Evolutionary conservation across 2,329 filamentous ascomycete species (phyloP).

Genomic region (Podosphaera fusca): DNA sequence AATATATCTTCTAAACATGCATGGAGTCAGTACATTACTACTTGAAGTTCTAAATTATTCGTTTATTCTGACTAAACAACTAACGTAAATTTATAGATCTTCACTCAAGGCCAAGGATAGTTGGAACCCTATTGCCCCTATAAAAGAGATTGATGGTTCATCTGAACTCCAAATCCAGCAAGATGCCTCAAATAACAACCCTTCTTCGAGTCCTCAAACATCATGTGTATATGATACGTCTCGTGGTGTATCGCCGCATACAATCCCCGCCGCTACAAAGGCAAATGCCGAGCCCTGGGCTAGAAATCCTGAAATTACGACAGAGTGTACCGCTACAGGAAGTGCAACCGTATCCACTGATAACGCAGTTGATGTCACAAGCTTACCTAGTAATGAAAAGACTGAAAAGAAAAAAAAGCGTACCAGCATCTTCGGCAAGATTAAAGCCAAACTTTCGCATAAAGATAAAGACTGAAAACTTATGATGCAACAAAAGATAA

Average conservation of each 20-base stretch:
- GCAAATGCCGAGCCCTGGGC: slow-evolving; percentile 7
- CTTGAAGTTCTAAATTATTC: slow-evolving; percentile 24
- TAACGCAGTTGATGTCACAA: slow-evolving; percentile 3
- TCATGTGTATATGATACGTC: slow-evolving; percentile 1
- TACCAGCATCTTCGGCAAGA: slow-evolving; percentile 18
- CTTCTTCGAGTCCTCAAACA: too few species aligned
- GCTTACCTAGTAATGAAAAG: slow-evolving; percentile 11
- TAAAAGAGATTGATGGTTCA: slow-evolving; percentile 3
- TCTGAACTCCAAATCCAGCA: too few species aligned
- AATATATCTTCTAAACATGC: slow-evolving; percentile 53
- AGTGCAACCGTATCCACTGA: slow-evolving; percentile 6
- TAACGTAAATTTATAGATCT: slow-evolving; percentile 13
- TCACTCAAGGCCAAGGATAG: slow-evolving; percentile 10
- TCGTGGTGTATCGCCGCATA: slow-evolving; percentile 14
- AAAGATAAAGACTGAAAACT: slow-evolving; percentile 12
- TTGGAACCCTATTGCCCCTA: slow-evolving; percentile 15
- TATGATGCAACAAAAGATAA: too few species aligned
- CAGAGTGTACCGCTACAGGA: slow-evolving; percentile 10
- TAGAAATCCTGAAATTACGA: slow-evolving; percentile 6
- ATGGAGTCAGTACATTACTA: slow-evolving; percentile 50
- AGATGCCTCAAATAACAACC: too few species aligned
- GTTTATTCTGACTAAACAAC: slow-evolving; percentile 15
- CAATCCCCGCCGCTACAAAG: slow-evolving; percentile 9
- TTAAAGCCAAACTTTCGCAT: slow-evolving; percentile 27
- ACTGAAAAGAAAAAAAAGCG: slow-evolving; percentile 18